Evolutionary conservation across 2,329 filamentous ascomycete genomes (phyloP), one percentile per base, ranked within the genome.

Genomic region (Iodosphaeria phyllophila): DNA sequence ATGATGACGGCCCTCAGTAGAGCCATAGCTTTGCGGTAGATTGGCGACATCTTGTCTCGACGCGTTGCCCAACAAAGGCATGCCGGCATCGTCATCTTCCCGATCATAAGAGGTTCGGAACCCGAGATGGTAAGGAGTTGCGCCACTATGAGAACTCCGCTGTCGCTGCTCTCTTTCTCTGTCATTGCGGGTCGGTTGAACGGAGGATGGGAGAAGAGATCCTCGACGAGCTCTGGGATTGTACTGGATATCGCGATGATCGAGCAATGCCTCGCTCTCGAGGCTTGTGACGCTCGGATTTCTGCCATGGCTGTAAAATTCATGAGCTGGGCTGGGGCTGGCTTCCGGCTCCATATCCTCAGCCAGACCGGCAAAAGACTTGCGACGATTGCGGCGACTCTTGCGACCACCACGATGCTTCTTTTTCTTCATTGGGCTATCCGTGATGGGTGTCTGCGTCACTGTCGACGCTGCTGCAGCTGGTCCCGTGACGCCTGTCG

Each of bases 251-350:
- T 36, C 32, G 25, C 34, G 68, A 48, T 95, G 86, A 49, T 95
- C 86, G 11, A 95, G 56, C 36, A 95, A 54, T 6, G 69, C 74
- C 43, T 92, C 75, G 46, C 83, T 93, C 36, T 93, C 86, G 33
- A 95, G 56, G 47, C 86, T 95, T 1, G 78, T 83, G 38, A 64
- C 73, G 52, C 86, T 95, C 33, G 73, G 43, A 43, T 77, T 80
- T 22, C 54, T 50, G 6, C 56, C 43, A 25, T 54, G 48, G 30
- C 60, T 46, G 41, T 66, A 66, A 42, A 68, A 60, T 22, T 22
- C 20, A 12, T 17, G n/a, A 12, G 25, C 15, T 20, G 11, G 12
- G 11, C 14, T 8, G 24, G 8, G 6, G 24, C 11, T 6, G 16
- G 8, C 18, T 25, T 18, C 11, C 18, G 13, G 17, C 17, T 18